These are phyloP conservation scores for Quercus gilva DNA, from an alignment of 306 rosid species.

Conservation along the genomic window DNA sequence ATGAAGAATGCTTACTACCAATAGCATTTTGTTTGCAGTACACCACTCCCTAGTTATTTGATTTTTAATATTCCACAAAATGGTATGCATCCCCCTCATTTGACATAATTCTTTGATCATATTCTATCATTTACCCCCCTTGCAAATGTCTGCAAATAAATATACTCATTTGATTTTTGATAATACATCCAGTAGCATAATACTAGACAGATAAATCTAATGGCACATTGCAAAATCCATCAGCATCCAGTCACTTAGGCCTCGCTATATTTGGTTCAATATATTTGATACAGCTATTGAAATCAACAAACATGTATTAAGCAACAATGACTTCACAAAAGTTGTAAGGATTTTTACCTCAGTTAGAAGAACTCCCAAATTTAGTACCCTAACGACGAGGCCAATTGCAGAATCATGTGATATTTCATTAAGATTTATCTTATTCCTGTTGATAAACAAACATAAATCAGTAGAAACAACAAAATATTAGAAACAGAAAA, in stretches of 20 bases:
- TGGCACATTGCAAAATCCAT: neutral
- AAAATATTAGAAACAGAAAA: conserved; percentile 3
- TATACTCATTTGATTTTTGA: no score
- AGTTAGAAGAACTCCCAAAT: conserved; percentile 83
- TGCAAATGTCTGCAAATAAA: neutral
- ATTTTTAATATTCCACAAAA: neutral
- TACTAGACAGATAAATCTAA: neutral
- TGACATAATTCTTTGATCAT: neutral
- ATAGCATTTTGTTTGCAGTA: neutral
- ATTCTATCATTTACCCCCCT: neutral
- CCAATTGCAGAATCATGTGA: conserved; percentile 92
- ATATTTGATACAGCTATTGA: neutral
- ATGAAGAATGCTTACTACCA: neutral
- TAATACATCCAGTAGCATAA: neutral
- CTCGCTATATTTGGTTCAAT: neutral
- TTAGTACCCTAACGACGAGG: conserved; percentile 56
- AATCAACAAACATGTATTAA: neutral
- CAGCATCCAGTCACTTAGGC: neutral
- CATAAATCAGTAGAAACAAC: neutral
- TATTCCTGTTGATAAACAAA: conserved; percentile 44
- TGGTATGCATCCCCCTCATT: neutral
- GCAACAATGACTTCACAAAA: neutral
- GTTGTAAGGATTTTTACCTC: conserved; percentile 51
- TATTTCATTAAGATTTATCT: conserved; percentile 87
- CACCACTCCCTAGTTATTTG: neutral